These are phyloP conservation scores for Phytophthora parvispora DNA, from an alignment of 352 stramenopile species.

Conservation along the genomic window DNA sequence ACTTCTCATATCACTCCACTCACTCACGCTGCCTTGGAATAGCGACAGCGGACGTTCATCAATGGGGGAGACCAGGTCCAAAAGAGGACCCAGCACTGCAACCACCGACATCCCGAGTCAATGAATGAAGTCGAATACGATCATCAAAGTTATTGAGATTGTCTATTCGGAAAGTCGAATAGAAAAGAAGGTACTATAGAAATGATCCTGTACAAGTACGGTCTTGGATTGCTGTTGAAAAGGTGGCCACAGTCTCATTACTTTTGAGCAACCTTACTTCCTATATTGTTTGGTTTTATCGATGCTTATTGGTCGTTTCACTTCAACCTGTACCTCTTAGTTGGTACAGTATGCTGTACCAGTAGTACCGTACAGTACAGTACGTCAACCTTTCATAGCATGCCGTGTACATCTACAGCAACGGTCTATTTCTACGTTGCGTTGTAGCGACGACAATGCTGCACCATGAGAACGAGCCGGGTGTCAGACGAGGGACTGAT, in stretches of 20 bases:
- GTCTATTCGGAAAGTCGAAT: slow-evolving; percentile 1
- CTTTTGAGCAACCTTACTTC: background rate
- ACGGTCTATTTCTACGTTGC: too few relatives aligned
- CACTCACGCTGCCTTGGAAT: slow-evolving; percentile 57
- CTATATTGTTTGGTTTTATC: too few relatives aligned
- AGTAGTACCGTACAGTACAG: too few relatives aligned
- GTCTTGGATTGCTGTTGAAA: background rate
- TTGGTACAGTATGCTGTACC: too few relatives aligned
- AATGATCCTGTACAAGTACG: background rate
- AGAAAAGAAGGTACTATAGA: slow-evolving; percentile 1
- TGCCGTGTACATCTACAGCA: too few relatives aligned
- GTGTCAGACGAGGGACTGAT: too few relatives aligned
- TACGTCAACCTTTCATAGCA: too few relatives aligned
- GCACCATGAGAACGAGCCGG: too few relatives aligned
- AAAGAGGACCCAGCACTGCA: slow-evolving; percentile 20
- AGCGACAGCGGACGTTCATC: slow-evolving; percentile 55
- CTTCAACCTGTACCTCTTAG: too few relatives aligned
- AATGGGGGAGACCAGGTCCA: slow-evolving; percentile 30
- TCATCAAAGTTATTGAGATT: slow-evolving; percentile 3
- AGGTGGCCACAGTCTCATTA: background rate
- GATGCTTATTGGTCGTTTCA: too few relatives aligned
- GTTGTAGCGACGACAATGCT: too few relatives aligned
- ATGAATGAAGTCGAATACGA: slow-evolving; percentile 27
- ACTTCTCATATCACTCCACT: slow-evolving; percentile 48
- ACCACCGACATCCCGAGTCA: slow-evolving; percentile 21